Evolutionary conservation across 2,329 filamentous ascomycete genomes (phyloP), one percentile per base, ranked within the genome.

Genomic region (Botryotinia narcissicola): DNA sequence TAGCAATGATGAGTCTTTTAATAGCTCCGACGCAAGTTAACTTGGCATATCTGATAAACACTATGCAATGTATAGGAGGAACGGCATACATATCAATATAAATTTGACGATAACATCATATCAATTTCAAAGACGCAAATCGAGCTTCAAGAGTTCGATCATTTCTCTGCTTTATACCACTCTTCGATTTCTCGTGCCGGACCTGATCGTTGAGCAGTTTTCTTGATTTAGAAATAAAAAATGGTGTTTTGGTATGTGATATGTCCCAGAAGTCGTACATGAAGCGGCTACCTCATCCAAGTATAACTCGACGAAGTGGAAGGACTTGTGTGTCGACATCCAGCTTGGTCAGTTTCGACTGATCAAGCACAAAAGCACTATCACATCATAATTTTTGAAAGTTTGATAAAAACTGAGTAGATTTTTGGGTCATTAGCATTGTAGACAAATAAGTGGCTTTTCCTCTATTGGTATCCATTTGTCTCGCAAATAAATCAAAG

Each of bases 381-480:
- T 29, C 10, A 69, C 16, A 57, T 44, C 37, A 59, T 37, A n/a
- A 40, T 57, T n/a, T 18, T 37, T 68, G 25, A 42, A 32, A 42
- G 18, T 14, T 54, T 18, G 46, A n/a, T 35, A 42, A 57, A n/a
- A n/a, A 44, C 9, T 25, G 37, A 42, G 29, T 40, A n/a, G 22
- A 69, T 57, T 69, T 57, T 18, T 22, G 48, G 57, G 42, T 69
- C 37, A 57, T 68, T 66, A 73, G 37, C 46, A 68, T 42, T 68
- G 35, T 42, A 68, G 35, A 57, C 46, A 68, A 54, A 51, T 42
- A 42, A 42, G 16, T 57, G 64, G 64, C 64, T 66, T 44, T 73
- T 76, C 71, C 66, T 71, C 67, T 74, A 77, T 78, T 78, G 80
- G 76, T 81, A 81, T 80, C 74, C 76, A 75, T 76, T 75, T 75